phyloP scores from a whole-genome alignment of 345 rosid species.

The Melaleuca alternifolia region DNA sequence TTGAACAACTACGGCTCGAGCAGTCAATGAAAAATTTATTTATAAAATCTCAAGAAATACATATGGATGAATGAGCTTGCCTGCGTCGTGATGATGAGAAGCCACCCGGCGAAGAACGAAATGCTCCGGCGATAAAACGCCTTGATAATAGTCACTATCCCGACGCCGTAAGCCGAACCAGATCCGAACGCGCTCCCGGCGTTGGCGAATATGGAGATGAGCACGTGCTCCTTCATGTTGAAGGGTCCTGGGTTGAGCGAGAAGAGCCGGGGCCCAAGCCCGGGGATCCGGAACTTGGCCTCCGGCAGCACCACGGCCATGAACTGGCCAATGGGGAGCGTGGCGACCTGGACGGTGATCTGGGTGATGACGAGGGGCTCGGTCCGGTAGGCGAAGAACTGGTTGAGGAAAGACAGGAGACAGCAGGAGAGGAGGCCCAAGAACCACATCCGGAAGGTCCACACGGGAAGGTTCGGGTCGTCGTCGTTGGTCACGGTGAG shows the following conservation, averaged over 20 bases:
- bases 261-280: slow-evolving; percentile 38
- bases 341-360: slow-evolving; percentile 68
- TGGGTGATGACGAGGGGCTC: slow-evolving; percentile 78
- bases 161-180: slow-evolving; percentile 61
- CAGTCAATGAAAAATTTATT: background rate
- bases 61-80: slow-evolving; percentile 7
- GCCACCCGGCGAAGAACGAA: slow-evolving; percentile 68
- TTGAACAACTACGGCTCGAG: background rate
- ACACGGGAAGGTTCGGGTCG: slow-evolving; percentile 65
- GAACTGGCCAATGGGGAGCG: slow-evolving; percentile 73
- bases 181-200: slow-evolving; percentile 80
- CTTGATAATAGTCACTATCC: slow-evolving; percentile 64
- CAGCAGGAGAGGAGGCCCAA: slow-evolving; percentile 58
- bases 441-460: slow-evolving; percentile 92
- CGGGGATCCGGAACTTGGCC: slow-evolving; percentile 48
- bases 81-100: slow-evolving; percentile 84
- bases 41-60: background rate
- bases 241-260: slow-evolving; percentile 81
- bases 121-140: slow-evolving; percentile 55
- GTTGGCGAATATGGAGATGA: slow-evolving; percentile 71
- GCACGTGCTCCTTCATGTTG: slow-evolving; percentile 80
- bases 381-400: slow-evolving; percentile 70
- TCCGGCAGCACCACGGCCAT: slow-evolving; percentile 48
- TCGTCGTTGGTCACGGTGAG: slow-evolving; percentile 69
- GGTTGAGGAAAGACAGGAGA: slow-evolving; percentile 73